Conservation (phyloP, 108 stramenopile species). For the Cyclostephanos tholiformis region DNA sequence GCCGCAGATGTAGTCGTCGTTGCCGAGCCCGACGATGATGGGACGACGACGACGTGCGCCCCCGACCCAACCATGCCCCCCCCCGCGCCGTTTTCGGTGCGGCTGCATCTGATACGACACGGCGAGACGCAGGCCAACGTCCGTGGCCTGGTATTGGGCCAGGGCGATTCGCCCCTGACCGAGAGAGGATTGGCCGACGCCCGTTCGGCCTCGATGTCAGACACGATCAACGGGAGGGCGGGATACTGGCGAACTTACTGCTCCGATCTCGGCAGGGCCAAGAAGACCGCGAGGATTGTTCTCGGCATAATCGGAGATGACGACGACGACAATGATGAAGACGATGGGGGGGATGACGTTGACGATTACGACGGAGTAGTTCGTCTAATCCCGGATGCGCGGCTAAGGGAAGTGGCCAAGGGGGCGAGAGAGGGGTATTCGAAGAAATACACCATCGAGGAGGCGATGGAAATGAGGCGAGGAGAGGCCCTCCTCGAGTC, state of each 20-base stretch:
- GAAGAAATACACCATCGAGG: slow-evolving; percentile 43
- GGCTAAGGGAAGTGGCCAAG: slow-evolving; percentile 62
- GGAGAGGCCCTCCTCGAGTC: background rate
- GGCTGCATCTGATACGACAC: slow-evolving; percentile 61
- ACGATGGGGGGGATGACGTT: too few relatives aligned
- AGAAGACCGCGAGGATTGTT: slow-evolving; percentile 50
- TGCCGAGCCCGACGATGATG: background rate
- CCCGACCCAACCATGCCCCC: background rate
- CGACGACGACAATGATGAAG: background rate
- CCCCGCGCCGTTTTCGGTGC: slow-evolving; percentile 20
- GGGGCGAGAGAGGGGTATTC: slow-evolving; percentile 60
- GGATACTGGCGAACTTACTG: slow-evolving; percentile 53
- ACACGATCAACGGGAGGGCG: slow-evolving; percentile 23
- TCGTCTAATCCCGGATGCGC: slow-evolving; percentile 40
- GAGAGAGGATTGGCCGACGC: slow-evolving; percentile 40
- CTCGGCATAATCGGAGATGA: slow-evolving; percentile 29
- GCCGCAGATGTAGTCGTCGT: too few relatives aligned
- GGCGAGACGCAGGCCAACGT: slow-evolving; percentile 67
- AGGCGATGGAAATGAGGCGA: slow-evolving; percentile 33
- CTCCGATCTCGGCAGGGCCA: slow-evolving; percentile 56
- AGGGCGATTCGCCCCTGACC: slow-evolving; percentile 60
- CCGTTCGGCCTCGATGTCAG: slow-evolving; percentile 18
- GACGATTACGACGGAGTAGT: background rate
- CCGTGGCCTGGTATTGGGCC: slow-evolving; percentile 53
- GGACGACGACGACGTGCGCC: background rate